A percentile compares a stretch with the other conserved stretches of the same genome.
Evolutionary conservation across 179 eudicot species (phyloP).

Genomic region (Nepenthes alata): DNA sequence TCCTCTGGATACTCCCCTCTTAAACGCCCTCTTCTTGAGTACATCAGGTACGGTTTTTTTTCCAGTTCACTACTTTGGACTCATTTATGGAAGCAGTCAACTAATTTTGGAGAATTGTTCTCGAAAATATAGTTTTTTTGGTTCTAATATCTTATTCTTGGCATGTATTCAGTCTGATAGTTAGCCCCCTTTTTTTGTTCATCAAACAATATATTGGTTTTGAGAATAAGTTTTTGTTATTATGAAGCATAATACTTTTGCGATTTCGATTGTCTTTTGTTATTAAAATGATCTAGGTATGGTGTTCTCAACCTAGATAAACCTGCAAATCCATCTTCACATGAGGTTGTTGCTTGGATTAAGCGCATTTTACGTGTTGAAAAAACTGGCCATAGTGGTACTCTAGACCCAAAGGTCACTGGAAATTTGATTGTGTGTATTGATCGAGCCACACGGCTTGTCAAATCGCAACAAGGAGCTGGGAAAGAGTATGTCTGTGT

Average conservation of each 20-base stretch:
- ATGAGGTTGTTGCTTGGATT: conserved; percentile 94
- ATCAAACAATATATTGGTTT: too few relatives aligned
- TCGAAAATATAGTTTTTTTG: too few relatives aligned
- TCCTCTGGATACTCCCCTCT: conserved; percentile 68
- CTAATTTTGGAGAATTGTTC: too few relatives aligned
- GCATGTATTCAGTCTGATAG: too few relatives aligned
- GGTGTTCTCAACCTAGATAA: conserved; percentile 77
- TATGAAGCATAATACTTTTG: background rate
- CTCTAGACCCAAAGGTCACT: conserved; percentile 84
- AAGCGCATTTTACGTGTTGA: conserved; percentile 70
- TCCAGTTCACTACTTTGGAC: background rate
- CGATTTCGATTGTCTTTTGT: background rate
- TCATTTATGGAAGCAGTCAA: background rate
- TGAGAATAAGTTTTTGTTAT: background rate
- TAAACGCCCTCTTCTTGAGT: conserved; percentile 58
- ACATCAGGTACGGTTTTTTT: conserved; percentile 29
- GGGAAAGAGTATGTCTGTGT: conserved; percentile 91
- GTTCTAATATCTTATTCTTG: too few relatives aligned
- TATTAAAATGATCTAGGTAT: conserved; percentile 10
- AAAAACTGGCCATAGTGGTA: conserved; percentile 82
- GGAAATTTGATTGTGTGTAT: conserved; percentile 82
- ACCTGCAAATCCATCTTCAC: conserved; percentile 83
- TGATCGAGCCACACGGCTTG: conserved; percentile 74
- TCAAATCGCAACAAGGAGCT: conserved; percentile 89
- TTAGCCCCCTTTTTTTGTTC: too few relatives aligned